These are phyloP conservation scores for Solanum virginianum DNA, from an alignment of 257 asterid genomes.

Conservation along the genomic window DNA sequence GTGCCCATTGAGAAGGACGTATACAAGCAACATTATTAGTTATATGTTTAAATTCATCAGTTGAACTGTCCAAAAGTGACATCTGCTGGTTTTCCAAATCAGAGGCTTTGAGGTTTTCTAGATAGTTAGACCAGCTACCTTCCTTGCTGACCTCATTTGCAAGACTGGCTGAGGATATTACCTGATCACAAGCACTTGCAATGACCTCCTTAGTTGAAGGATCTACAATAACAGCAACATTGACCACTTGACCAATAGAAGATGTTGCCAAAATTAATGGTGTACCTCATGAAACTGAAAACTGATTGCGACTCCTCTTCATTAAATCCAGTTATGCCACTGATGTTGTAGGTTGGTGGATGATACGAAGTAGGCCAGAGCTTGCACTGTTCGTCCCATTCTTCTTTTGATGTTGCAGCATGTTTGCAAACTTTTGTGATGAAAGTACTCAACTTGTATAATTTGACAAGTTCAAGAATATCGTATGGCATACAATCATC, in stretches of 20 bases:
- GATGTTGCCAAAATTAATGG: conserved; percentile 56
- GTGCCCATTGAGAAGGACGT: conserved; percentile 69
- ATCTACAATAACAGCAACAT: conserved; percentile 90
- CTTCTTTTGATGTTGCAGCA: conserved; percentile 87
- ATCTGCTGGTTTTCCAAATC: conserved; percentile 6
- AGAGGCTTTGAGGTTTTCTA: conserved; percentile 10
- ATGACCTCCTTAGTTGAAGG: conserved; percentile 60
- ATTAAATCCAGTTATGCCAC: conserved; percentile 82
- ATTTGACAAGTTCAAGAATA: conserved; percentile 55
- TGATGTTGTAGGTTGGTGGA: conserved; percentile 83
- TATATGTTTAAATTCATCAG: conserved; percentile 7
- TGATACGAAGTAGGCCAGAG: conserved; percentile 96
- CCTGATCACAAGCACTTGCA: conserved; percentile 68
- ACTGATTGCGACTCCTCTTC: conserved; percentile 51
- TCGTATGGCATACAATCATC: conserved; percentile 31
- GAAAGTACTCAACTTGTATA: conserved; percentile 85
- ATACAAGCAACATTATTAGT: conserved; percentile 43
- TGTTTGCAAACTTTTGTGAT: conserved; percentile 68
- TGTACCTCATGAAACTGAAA: conserved; percentile 53
- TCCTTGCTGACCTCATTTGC: conserved; percentile 8
- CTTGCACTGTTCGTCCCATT: conserved; percentile 95
- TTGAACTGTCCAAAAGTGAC: conserved; percentile 1
- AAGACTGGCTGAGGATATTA: conserved; percentile 10
- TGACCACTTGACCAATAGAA: conserved; percentile 37
- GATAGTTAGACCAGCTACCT: conserved; percentile 8